Conservation (phyloP, 257 asterid species). For the Linderniella brevidens region DNA sequence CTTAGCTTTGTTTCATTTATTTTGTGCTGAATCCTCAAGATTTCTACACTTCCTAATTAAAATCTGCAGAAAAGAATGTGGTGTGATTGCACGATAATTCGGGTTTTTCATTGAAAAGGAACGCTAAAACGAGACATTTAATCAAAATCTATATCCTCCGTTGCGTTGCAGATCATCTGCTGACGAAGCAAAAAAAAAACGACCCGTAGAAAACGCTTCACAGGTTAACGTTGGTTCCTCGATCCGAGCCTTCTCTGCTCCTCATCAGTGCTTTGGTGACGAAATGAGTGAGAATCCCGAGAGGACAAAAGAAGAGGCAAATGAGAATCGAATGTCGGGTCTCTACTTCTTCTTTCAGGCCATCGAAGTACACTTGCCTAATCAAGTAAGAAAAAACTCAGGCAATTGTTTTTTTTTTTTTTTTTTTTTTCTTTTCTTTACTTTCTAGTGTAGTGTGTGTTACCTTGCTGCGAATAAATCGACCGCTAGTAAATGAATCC, state of each 20-base stretch:
- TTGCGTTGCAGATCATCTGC: too few relatives aligned
- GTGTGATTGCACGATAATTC: too few relatives aligned
- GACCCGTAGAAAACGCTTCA: not conserved
- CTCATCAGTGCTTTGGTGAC: slow-evolving; percentile 42
- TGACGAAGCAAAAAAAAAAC: too few relatives aligned
- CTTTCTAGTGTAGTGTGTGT: slow-evolving; percentile 8
- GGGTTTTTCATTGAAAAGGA: too few relatives aligned
- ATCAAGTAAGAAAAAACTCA: not conserved
- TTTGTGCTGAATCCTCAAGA: too few relatives aligned
- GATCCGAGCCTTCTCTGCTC: too few relatives aligned
- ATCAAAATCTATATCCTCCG: too few relatives aligned
- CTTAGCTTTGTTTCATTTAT: too few relatives aligned
- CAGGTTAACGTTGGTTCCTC: too few relatives aligned
- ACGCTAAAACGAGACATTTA: too few relatives aligned
- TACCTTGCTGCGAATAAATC: slow-evolving; percentile 98
- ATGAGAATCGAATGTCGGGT: slow-evolving; percentile 81
- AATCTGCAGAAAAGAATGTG: too few relatives aligned
- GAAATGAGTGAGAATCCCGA: slow-evolving; percentile 61
- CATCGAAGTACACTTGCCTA: slow-evolving; percentile 80
- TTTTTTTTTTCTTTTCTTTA: not conserved
- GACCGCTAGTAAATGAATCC: slow-evolving; percentile 86
- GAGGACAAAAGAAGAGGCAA: slow-evolving; percentile 74
- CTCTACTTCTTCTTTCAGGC: slow-evolving; percentile 47
- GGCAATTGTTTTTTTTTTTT: not conserved
- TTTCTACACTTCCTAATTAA: too few relatives aligned